Percentiles rank a stretch among this genome's conserved stretches.
Conservation (phyloP, 495 filamentous ascomycete genomes). For the Aspergillus sparsus region DNA sequence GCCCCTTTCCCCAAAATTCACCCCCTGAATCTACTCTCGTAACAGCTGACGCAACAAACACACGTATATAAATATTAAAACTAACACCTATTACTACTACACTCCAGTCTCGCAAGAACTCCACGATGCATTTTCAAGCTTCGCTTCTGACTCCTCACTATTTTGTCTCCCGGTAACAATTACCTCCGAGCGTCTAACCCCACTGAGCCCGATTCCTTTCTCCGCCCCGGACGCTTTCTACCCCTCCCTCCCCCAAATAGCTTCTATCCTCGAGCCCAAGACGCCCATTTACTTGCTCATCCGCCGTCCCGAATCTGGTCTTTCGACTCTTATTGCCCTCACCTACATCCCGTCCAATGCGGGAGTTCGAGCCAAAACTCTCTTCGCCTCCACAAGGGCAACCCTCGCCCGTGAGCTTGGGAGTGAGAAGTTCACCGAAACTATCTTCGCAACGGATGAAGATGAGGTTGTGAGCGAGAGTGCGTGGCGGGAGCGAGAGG, state of each 20-base stretch:
- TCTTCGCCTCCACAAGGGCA: slow-evolving; percentile 86
- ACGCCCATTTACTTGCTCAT: slow-evolving; percentile 83
- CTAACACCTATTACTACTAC: slow-evolving; percentile 11
- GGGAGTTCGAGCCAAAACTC: slow-evolving; percentile 91
- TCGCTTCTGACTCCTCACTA: slow-evolving; percentile 62
- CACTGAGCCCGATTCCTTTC: slow-evolving; percentile 59
- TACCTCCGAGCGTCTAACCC: slow-evolving; percentile 69
- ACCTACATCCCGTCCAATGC: slow-evolving; percentile 91
- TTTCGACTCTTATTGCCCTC: slow-evolving; percentile 65
- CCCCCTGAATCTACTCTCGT: no score
- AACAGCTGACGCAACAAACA: not conserved
- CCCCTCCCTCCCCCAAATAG: slow-evolving; percentile 60
- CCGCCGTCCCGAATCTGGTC: slow-evolving; percentile 57
- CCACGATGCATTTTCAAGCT: slow-evolving; percentile 72
- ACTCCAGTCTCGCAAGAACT: slow-evolving; percentile 80
- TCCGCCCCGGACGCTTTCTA: slow-evolving; percentile 57
- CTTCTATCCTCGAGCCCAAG: slow-evolving; percentile 70
- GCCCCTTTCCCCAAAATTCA: not conserved
- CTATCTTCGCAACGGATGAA: slow-evolving; percentile 73
- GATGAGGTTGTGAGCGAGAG: slow-evolving; percentile 64
- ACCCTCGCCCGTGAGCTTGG: slow-evolving; percentile 86
- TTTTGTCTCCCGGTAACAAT: slow-evolving; percentile 86
- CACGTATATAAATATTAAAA: not conserved
- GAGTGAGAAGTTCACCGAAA: slow-evolving; percentile 80
- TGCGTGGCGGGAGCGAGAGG: slow-evolving; percentile 78